phyloP scores from a whole-genome alignment of 2,329 filamentous ascomycete species.

The Saccharata proteae region DNA sequence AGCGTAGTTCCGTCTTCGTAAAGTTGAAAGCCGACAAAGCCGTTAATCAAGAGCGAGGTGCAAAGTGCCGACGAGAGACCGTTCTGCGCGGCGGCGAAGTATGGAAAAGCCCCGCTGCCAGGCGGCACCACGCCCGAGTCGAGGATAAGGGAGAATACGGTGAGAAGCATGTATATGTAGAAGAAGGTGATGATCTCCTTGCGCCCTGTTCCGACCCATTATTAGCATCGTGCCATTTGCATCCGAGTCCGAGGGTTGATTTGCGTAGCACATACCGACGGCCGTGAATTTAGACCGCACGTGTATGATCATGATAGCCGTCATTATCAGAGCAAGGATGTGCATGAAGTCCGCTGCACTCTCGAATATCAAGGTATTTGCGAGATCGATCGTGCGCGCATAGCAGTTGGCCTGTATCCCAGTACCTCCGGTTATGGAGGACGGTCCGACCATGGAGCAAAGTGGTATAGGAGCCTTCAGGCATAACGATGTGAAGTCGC shows the following conservation, averaged over 20 bases:
- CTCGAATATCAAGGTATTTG: conserved; percentile 98
- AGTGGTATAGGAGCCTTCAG: conserved; percentile 72
- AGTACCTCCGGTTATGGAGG: conserved; percentile 51
- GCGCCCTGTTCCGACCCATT: conserved; percentile 44
- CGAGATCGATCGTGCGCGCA: conserved; percentile 86
- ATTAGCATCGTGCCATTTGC: background rate
- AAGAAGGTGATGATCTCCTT: conserved; percentile 81
- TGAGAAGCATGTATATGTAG: conserved; percentile 88
- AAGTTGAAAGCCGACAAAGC: conserved; percentile 94
- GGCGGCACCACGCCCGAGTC: conserved; percentile 88
- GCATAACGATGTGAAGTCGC: conserved; percentile 82
- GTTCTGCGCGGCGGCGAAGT: conserved; percentile 80
- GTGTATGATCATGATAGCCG: conserved; percentile 93
- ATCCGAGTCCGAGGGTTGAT: background rate
- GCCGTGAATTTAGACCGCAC: conserved; percentile 96
- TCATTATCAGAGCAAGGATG: conserved; percentile 83
- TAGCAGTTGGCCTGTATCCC: conserved; percentile 88
- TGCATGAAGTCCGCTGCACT: conserved; percentile 84
- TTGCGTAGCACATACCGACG: conserved; percentile 60
- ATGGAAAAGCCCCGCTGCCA: conserved; percentile 67
- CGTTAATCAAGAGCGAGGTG: conserved; percentile 86
- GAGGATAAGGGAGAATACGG: conserved; percentile 76
- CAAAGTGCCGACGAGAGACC: conserved; percentile 76
- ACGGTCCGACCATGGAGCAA: conserved; percentile 72
- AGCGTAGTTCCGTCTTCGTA: conserved; percentile 94